Percentiles rank a stretch among this genome's conserved stretches.
These are phyloP conservation scores for Pichia gijzeniarum DNA, from an alignment of 805 yeast genomes.

Conservation along the genomic window DNA sequence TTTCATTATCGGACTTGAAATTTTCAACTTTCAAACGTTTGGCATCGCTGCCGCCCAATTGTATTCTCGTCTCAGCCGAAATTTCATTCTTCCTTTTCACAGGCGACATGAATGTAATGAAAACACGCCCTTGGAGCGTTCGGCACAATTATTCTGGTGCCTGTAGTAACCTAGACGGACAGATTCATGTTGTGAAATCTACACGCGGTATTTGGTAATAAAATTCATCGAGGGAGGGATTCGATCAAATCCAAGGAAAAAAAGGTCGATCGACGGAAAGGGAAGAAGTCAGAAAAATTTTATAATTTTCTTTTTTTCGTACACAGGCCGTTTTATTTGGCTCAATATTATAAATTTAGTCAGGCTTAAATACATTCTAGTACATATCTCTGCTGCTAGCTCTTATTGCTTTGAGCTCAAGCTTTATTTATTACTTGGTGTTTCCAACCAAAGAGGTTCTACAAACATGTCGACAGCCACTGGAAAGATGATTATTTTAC, in stretches of 20 bases:
- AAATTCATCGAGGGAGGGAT: too few relatives aligned
- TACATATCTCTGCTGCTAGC: neutral
- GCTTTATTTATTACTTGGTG: neutral
- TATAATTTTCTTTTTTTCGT: neutral
- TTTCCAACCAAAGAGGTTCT: neutral
- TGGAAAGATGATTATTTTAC: conserved; percentile 42
- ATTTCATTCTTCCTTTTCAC: neutral
- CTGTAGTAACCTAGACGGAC: too few relatives aligned
- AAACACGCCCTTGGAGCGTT: neutral
- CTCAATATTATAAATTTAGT: too few relatives aligned
- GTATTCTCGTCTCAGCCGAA: neutral
- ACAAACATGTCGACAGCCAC: conserved; percentile 8
- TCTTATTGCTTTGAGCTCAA: neutral
- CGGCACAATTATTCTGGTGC: too few relatives aligned
- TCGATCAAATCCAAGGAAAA: too few relatives aligned
- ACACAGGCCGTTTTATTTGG: too few relatives aligned
- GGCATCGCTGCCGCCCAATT: neutral
- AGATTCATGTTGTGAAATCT: neutral
- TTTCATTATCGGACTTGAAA: neutral
- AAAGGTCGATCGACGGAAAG: conserved; percentile 1
- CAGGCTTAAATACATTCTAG: neutral
- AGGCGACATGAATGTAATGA: neutral
- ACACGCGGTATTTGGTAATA: too few relatives aligned
- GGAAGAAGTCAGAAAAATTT: conserved; percentile 3
- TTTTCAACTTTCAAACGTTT: neutral